Conservation (phyloP, 225 moss, liverwort and hornwort species). For the Climacium dendroides region DNA sequence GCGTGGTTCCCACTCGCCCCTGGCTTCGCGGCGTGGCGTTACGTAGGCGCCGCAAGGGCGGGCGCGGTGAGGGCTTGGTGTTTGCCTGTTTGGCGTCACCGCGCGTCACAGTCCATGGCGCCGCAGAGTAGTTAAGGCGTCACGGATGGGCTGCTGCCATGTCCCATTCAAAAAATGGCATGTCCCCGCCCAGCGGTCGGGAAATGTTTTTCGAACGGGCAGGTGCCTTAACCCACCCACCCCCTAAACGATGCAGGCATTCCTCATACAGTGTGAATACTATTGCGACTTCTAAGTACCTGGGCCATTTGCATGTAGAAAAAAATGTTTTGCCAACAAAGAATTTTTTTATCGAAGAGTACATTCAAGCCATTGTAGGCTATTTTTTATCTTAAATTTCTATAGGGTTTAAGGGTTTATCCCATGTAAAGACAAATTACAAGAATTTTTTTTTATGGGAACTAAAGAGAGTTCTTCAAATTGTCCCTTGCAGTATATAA, state of each 20-base stretch:
- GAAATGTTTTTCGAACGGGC: too few species aligned
- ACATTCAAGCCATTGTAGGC: too few species aligned
- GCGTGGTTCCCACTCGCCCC: neutral
- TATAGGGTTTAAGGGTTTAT: neutral
- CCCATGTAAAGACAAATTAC: rapidly evolving
- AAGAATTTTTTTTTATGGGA: neutral
- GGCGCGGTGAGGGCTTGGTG: neutral
- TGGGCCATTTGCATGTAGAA: too few species aligned
- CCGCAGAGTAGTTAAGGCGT: neutral
- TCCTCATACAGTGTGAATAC: too few species aligned
- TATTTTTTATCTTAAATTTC: too few species aligned
- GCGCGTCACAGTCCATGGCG: neutral
- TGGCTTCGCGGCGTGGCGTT: neutral
- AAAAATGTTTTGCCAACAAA: too few species aligned
- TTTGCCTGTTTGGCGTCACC: neutral
- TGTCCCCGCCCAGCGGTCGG: neutral
- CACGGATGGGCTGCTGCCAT: neutral
- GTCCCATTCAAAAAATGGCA: neutral
- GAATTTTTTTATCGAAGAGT: too few species aligned
- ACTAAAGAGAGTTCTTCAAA: neutral
- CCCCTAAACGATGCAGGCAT: too few species aligned
- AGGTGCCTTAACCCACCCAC: too few species aligned
- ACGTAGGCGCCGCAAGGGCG: neutral
- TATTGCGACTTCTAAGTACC: too few species aligned
- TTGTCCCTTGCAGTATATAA: rapidly evolving